Conservation (phyloP, 345 rosid species). For the Eucalyptus rudis region DNA sequence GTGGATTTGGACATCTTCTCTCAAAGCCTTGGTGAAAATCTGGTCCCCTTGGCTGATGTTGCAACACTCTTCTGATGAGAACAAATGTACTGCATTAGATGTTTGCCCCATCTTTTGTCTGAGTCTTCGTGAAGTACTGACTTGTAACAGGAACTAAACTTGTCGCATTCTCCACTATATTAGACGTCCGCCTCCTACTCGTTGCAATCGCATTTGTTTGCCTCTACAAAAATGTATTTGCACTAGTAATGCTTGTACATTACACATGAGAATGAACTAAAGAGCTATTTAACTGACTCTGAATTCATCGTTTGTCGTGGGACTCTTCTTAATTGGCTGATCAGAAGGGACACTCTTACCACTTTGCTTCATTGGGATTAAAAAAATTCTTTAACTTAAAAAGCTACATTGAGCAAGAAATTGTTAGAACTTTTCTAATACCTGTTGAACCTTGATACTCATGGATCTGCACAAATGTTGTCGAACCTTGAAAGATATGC, state of each 20-base stretch:
- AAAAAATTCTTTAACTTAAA: not conserved
- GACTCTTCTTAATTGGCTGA: not conserved
- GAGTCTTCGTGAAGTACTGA: not conserved
- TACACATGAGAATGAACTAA: not conserved
- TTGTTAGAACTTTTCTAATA: not conserved
- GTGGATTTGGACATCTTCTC: not conserved
- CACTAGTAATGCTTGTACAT: not conserved
- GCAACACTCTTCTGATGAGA: not conserved
- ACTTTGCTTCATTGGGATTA: not conserved
- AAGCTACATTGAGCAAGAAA: not conserved
- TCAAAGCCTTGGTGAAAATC: not conserved
- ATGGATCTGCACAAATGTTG: not conserved
- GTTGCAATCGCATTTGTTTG: not conserved
- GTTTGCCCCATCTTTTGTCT: not conserved
- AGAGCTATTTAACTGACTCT: not conserved
- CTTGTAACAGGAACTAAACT: not conserved
- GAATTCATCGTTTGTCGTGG: not conserved
- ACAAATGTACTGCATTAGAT: not conserved
- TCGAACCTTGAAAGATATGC: not conserved
- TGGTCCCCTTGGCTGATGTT: not conserved
- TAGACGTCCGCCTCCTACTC: not conserved
- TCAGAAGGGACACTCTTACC: not conserved
- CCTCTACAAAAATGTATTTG: not conserved
- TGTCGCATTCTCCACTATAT: not conserved
- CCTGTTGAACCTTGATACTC: not conserved